A percentile compares a stretch with the other conserved stretches of the same genome.
phyloP scores from a whole-genome alignment of 257 asterid species.

The Catharanthus roseus region DNA sequence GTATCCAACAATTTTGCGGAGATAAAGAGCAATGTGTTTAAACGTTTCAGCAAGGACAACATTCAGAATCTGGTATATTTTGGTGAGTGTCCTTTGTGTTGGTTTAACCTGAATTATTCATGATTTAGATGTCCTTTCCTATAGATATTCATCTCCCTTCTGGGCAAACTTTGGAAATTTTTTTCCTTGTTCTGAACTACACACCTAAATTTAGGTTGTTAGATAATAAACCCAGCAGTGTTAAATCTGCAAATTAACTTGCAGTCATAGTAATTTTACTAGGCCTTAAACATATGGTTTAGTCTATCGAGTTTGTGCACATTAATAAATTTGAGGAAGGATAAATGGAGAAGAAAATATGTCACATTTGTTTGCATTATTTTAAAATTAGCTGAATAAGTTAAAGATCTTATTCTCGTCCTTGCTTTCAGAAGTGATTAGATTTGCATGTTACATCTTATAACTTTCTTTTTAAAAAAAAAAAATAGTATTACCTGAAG shows the following conservation, averaged over 20 bases:
- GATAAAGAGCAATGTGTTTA: constrained; percentile 91
- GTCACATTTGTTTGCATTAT: neutral
- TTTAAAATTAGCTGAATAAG: neutral
- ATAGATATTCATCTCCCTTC: too few species aligned
- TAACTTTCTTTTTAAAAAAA: neutral
- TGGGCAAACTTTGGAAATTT: too few species aligned
- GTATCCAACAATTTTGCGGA: constrained; percentile 96
- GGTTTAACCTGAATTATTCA: constrained; percentile 1
- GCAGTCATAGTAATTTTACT: neutral
- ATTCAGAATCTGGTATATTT: constrained; percentile 77
- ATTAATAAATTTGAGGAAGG: neutral
- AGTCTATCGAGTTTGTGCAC: neutral
- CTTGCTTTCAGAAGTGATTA: neutral
- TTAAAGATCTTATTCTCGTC: neutral
- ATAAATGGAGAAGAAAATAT: neutral
- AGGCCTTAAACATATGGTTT: neutral
- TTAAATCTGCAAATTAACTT: neutral
- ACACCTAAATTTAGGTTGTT: neutral
- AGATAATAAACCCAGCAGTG: neutral
- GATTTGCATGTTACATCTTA: neutral
- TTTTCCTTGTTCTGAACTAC: too few species aligned
- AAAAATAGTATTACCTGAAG: neutral
- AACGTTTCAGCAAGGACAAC: constrained; percentile 88
- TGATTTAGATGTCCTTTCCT: constrained; percentile 1
- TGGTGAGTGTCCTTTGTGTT: constrained; percentile 54